phyloP scores from a whole-genome alignment of 2,329 filamentous ascomycete species.

The Teratosphaeria destructans region DNA sequence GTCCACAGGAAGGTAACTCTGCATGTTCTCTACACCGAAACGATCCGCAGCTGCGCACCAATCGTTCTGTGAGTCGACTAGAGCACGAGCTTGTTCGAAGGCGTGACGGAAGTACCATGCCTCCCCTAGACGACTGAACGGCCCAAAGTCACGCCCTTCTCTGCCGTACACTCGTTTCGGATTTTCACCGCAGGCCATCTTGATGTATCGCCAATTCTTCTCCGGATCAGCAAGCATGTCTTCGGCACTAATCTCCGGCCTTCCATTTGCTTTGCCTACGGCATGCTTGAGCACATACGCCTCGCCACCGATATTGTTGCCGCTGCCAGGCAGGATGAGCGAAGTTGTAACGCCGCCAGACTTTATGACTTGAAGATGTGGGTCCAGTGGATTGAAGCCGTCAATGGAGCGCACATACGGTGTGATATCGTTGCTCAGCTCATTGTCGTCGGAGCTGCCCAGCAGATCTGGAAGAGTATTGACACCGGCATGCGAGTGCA shows the following conservation, averaged over 20 bases:
- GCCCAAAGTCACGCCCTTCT: conserved; percentile 41
- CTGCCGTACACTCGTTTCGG: conserved; percentile 41
- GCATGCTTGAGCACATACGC: conserved; percentile 60
- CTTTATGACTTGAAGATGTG: conserved; percentile 58
- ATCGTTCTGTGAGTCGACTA: conserved; percentile 53
- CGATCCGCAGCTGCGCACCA: conserved; percentile 52
- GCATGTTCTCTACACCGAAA: conserved; percentile 41
- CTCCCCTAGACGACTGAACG: conserved; percentile 55
- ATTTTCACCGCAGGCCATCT: conserved; percentile 52
- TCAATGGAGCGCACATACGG: conserved; percentile 60
- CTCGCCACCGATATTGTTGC: conserved; percentile 62
- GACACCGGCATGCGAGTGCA: conserved; percentile 59
- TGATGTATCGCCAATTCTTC: conserved; percentile 58
- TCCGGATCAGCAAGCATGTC: conserved; percentile 59
- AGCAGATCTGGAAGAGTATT: conserved; percentile 44
- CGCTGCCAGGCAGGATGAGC: conserved; percentile 55
- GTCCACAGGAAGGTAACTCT: conserved; percentile 50
- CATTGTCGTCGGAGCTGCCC: conserved; percentile 52
- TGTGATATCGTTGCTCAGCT: conserved; percentile 53
- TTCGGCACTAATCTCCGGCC: conserved; percentile 51
- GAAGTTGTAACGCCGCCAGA: conserved; percentile 63
- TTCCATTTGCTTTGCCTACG: conserved; percentile 49
- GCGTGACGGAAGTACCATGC: conserved; percentile 60
- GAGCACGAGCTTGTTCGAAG: conserved; percentile 50
- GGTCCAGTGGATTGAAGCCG: conserved; percentile 52